phyloP scores from a whole-genome alignment of 495 filamentous ascomycete species.

The Aspergillus diversus region DNA sequence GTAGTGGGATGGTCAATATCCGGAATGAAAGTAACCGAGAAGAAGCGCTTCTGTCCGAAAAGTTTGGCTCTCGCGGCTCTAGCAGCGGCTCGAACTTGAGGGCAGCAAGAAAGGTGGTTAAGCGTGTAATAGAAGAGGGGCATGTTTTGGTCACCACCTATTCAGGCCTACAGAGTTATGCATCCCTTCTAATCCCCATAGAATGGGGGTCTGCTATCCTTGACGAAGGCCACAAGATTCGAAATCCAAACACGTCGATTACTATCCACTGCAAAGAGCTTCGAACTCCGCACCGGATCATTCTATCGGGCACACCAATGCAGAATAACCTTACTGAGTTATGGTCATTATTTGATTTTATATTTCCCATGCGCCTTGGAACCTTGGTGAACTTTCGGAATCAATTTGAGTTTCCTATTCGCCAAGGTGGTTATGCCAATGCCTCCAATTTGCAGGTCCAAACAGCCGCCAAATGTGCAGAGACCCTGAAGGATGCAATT shows the following conservation, averaged over 20 bases:
- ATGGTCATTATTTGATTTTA: constrained; percentile 96
- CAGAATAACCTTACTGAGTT: constrained; percentile 97
- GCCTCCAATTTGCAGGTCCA: constrained; percentile 90
- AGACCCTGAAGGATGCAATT: constrained; percentile 87
- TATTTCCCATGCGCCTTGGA: constrained; percentile 92
- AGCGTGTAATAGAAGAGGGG: constrained; percentile 80
- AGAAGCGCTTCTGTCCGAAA: constrained; percentile 56
- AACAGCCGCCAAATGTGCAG: constrained; percentile 87
- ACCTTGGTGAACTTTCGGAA: constrained; percentile 86
- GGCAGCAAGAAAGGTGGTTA: constrained; percentile 75
- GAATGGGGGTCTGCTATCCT: constrained; percentile 94
- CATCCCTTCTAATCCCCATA: constrained; percentile 71
- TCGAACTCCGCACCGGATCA: constrained; percentile 82
- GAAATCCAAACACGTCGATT: constrained; percentile 90
- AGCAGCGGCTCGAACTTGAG: constrained; percentile 50
- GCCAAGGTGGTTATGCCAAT: constrained; percentile 88
- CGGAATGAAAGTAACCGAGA: constrained; percentile 71
- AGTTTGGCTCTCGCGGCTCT: constrained; percentile 41
- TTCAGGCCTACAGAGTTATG: constrained; percentile 86
- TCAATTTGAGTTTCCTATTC: constrained; percentile 91
- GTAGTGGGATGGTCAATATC: constrained; percentile 92
- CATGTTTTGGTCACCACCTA: constrained; percentile 96
- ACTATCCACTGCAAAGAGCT: constrained; percentile 93
- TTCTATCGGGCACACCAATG: constrained; percentile 94
- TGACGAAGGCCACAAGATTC: constrained; percentile 97